Base-by-base conservation (phyloP, 495 filamentous ascomycete genomes). In the Geopyxis carbonaria region DNA sequence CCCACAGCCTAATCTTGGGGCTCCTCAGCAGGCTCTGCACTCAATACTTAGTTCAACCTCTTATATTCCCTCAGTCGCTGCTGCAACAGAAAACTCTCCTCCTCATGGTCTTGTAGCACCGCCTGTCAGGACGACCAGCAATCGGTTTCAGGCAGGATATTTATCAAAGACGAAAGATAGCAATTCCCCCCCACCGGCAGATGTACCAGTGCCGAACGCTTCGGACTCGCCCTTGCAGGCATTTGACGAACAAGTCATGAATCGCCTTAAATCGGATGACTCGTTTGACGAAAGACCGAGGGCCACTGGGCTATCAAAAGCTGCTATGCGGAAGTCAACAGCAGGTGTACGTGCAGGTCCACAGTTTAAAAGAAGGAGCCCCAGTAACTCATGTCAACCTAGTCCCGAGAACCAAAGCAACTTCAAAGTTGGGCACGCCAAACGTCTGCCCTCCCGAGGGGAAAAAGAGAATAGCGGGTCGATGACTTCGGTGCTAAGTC, bases 1-100 rank as follows among this genome's bases (percentile, higher is more conserved):
- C 58, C 63, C 10, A 67, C 72, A 23, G 51, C 60, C n/a, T n/a
- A n/a, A 13, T 7, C 13, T 28, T 13, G 13, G 58, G 44, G 22
- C 62, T 65, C 10, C 53, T 62, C 38, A 38, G 1, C 52, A 55
- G 6, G 57, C 58, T 7, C 44, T 53, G 15, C 47, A 61, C 1
- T 59, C 66, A 7, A 55, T 64, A 16, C 61, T 62, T 32, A 47
- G 65, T 2, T 28, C 45, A 9, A 34, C 28, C 47, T 56, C 59
- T 31, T 49, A 54, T n/a, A 60, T 58, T 38, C 50, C 59, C n/a
- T 60, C 51, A 16, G 51, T 62, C n/a, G 65, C 66, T 41, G 73
- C 72, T 3, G 78, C 72, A 34, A 70, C 72, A 11, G 48, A 46
- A 46, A 58, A 1, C 62, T 68, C 40, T 73, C 70, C 42, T n/a